Conservation (phyloP, 352 stramenopile genomes). For the Phytopythium kandeliae region DNA sequence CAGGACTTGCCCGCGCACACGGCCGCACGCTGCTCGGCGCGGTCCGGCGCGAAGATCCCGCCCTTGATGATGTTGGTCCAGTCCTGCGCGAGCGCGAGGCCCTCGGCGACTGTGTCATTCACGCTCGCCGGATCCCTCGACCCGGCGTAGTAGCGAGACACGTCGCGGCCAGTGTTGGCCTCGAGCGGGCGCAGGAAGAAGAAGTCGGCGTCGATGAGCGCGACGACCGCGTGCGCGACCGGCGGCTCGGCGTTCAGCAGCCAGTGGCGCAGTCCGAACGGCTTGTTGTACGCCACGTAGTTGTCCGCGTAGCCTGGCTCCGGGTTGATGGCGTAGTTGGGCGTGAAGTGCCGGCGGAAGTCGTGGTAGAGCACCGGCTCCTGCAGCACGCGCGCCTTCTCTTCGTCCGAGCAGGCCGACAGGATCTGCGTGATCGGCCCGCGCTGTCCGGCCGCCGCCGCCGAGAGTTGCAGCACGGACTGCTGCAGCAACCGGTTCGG, state of each 20-base stretch:
- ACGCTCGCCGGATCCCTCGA: slow-evolving; percentile 21
- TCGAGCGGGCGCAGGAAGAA: slow-evolving; percentile 34
- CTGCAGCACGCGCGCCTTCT: slow-evolving; percentile 17
- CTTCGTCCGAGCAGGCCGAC: slow-evolving; percentile 27
- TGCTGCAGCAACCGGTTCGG: slow-evolving; percentile 26
- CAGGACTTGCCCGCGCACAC: slow-evolving; percentile 30
- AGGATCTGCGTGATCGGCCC: slow-evolving; percentile 54
- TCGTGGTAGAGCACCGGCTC: slow-evolving; percentile 50
- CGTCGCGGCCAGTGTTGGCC: slow-evolving; percentile 31
- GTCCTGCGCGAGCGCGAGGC: slow-evolving; percentile 36
- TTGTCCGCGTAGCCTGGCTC: slow-evolving; percentile 33
- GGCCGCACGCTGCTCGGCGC: slow-evolving; percentile 20
- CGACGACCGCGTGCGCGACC: slow-evolving; percentile 25
- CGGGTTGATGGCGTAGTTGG: slow-evolving; percentile 31
- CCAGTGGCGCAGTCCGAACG: slow-evolving; percentile 44
- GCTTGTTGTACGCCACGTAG: slow-evolving; percentile 53
- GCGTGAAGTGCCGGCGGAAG: slow-evolving; percentile 47
- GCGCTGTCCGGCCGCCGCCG: slow-evolving; percentile 23
- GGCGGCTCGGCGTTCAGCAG: slow-evolving; percentile 34
- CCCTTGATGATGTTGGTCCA: slow-evolving; percentile 32
- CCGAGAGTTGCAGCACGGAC: slow-evolving; percentile 40
- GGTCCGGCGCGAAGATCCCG: slow-evolving; percentile 25
- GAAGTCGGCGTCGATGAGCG: slow-evolving; percentile 35
- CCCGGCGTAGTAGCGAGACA: slow-evolving; percentile 38
- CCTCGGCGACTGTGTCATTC: slow-evolving; percentile 30